Evolutionary conservation across 2,329 filamentous ascomycete species (phyloP), one percentile per base, ranked within the genome.

Genomic region (Nemania diffusa): DNA sequence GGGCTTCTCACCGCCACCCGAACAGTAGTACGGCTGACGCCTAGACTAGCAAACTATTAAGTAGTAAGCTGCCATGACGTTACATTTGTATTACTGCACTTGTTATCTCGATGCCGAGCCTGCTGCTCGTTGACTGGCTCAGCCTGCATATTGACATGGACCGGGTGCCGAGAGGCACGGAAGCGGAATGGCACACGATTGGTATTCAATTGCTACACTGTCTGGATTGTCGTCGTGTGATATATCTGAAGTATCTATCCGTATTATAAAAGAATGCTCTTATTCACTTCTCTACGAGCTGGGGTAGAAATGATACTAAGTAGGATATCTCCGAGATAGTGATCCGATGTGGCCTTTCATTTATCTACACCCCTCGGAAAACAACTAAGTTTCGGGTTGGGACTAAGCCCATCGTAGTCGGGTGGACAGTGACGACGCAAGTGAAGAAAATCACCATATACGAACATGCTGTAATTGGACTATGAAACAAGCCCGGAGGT

Each of bases 351-450:
- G n/a, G n/a, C n/a, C n/a, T n/a, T n/a, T n/a, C n/a, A n/a, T n/a
- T n/a, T n/a, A n/a, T n/a, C n/a, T n/a, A n/a, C n/a, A n/a, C n/a
- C n/a, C n/a, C 9, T 9, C 5, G 5, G 29, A 32, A 32, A 32
- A 9, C 29, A 32, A 32, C 15, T 13, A 40, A 13, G 34, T 6
- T 40, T 40, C 34, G 5, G 34, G 11, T 6, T 13, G 34, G 34
- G 34, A 7, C 11, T 7, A 13, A 40, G 6, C 5, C 6, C 15
- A 15, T 40, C 34, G 5, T 3, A 13, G 11, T 40, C 34, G 9
- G 34, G 37, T 58, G 56, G 46, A 24, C 24, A 48, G 46, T 58
- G 42, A 34, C 57, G 44, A 59, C 40, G 15, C 34, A 40, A 42
- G 2, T 7, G 26, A 9, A 40, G 17, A 27, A 27, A 9, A 48